phyloP scores from a whole-genome alignment of 352 stramenopile species.

The Blastocystis hominis region DNA sequence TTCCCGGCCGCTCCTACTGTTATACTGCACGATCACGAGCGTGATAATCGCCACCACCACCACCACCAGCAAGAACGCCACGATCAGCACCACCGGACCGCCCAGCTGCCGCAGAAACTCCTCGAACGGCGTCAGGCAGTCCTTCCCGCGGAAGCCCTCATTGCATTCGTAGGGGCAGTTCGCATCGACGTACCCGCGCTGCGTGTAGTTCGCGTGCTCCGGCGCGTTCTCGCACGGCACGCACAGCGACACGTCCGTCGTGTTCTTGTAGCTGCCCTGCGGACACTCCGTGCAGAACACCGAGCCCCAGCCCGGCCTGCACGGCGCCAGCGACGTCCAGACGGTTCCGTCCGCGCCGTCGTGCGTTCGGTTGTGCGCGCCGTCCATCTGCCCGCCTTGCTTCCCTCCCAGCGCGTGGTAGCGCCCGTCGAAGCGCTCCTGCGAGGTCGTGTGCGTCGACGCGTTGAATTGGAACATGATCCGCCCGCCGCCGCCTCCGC shows the following conservation, averaged over 20 bases:
- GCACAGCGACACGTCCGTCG: background rate
- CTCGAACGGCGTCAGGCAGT: slow-evolving; percentile 22
- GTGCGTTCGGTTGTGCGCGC: background rate
- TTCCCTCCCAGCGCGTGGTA: background rate
- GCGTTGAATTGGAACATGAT: slow-evolving; percentile 38
- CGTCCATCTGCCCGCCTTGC: background rate
- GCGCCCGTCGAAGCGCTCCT: background rate
- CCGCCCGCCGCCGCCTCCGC: background rate
- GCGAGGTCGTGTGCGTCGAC: background rate
- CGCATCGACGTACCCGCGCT: background rate
- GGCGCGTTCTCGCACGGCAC: background rate
- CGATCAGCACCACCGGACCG: background rate
- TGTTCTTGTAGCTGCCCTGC: slow-evolving; percentile 35
- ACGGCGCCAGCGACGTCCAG: slow-evolving; percentile 52
- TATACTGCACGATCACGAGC: background rate
- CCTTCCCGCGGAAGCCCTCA: background rate
- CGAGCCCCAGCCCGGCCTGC: background rate
- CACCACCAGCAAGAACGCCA: background rate
- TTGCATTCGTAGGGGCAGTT: background rate
- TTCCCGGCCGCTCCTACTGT: background rate
- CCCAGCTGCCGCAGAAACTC: slow-evolving; percentile 26
- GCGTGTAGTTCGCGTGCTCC: background rate
- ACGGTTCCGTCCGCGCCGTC: slow-evolving; percentile 19
- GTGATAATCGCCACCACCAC: background rate
- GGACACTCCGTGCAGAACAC: slow-evolving; percentile 29